Evolutionary conservation across 2,329 filamentous ascomycete genomes (phyloP).

Genomic region (Teratosphaeria pseudoeucalypti): DNA sequence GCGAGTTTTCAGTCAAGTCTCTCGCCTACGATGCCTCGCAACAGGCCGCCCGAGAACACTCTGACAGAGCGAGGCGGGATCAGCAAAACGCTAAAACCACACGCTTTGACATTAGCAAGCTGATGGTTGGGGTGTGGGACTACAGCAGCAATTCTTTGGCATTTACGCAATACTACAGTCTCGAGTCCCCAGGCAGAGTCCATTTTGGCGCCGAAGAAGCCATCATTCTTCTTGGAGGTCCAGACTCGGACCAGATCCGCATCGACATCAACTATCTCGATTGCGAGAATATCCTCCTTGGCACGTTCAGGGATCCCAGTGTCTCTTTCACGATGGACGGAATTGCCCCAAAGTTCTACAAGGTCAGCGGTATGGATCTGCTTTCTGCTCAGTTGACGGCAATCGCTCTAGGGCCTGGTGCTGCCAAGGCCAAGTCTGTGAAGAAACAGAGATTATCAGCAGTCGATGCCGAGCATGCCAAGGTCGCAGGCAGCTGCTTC

Average conservation of each 20-base stretch:
- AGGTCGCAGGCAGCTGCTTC: conserved; percentile 38
- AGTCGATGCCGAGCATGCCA: conserved; percentile 28
- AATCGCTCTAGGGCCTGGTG: not conserved
- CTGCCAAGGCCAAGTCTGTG: conserved; percentile 3
- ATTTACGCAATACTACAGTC: conserved; percentile 32
- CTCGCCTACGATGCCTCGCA: conserved; percentile 14
- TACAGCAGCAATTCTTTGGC: conserved; percentile 27
- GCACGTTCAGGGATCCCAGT: conserved; percentile 19
- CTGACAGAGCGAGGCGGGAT: not conserved
- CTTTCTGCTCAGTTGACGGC: conserved; percentile 4
- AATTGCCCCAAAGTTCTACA: conserved; percentile 31
- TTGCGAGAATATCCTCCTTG: conserved; percentile 29
- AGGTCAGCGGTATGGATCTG: conserved; percentile 10
- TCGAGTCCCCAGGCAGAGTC: conserved; percentile 32
- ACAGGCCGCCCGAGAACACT: not conserved
- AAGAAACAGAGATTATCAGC: conserved; percentile 25
- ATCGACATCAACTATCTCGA: conserved; percentile 36
- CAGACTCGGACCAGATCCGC: conserved; percentile 16
- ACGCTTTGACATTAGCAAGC: conserved; percentile 23
- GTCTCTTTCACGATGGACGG: conserved; percentile 29
- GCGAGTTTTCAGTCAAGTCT: conserved; percentile 15
- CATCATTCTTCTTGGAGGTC: conserved; percentile 16
- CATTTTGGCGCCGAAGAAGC: conserved; percentile 21
- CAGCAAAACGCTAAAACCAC: conserved; percentile 8
- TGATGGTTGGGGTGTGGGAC: conserved; percentile 37